These are phyloP conservation scores for Raphanus raphanistrum DNA, from an alignment of 345 rosid species.

Conservation along the genomic window DNA sequence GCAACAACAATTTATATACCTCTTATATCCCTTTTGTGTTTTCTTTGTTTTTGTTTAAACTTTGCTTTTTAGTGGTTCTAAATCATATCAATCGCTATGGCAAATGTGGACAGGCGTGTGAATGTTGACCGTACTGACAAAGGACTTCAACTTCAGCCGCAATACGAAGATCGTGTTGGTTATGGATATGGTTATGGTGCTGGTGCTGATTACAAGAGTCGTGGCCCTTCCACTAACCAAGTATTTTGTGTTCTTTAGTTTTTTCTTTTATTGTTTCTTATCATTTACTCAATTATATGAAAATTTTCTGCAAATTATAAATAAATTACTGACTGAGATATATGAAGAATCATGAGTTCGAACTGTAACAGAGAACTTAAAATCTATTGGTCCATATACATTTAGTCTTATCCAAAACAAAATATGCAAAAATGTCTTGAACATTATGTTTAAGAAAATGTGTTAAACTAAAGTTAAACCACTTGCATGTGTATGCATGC, in stretches of 20 bases:
- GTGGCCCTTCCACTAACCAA: slow-evolving; percentile 36
- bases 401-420: background rate
- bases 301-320: background rate
- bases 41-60: background rate
- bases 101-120: slow-evolving; percentile 34
- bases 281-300: background rate
- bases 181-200: slow-evolving; percentile 21
- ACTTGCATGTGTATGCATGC: slow-evolving; percentile 18
- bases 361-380: background rate
- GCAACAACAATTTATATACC: background rate
- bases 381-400: background rate
- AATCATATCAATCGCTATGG: slow-evolving; percentile 18
- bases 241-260: background rate
- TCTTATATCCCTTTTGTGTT: background rate
- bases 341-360: background rate
- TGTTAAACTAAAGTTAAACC: background rate
- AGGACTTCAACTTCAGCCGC: slow-evolving; percentile 19
- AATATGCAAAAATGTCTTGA: background rate
- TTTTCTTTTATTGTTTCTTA: too few relatives aligned
- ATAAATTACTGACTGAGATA: background rate
- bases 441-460: background rate
- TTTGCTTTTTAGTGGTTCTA: background rate
- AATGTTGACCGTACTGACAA: slow-evolving; percentile 28
- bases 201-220: slow-evolving; percentile 19
- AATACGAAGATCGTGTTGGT: slow-evolving; percentile 16